Evolutionary conservation across 1,139 yeast genomes (phyloP).

Genomic region (Suhomyces anneliseae): DNA sequence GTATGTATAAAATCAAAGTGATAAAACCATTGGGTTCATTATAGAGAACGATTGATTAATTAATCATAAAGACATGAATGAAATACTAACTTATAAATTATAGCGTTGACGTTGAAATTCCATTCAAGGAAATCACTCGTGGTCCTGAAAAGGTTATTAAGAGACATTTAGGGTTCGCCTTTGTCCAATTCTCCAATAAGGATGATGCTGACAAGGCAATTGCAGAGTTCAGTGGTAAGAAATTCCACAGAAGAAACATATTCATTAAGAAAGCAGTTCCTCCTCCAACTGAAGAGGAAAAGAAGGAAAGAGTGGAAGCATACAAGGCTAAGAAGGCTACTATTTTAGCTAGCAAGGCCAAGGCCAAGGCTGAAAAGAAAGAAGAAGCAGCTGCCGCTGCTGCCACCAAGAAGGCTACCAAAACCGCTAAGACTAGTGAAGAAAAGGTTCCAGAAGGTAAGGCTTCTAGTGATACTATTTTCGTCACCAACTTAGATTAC

Average conservation of each 20-base stretch:
- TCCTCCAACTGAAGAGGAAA: conserved; percentile 53
- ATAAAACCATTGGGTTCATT: background rate
- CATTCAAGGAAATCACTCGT: conserved; percentile 36
- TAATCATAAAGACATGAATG: background rate
- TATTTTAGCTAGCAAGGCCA: conserved; percentile 23
- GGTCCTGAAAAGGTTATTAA: conserved; percentile 31
- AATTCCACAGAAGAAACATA: conserved; percentile 48
- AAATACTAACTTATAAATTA: conserved; percentile 8
- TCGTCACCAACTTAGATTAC: conserved; percentile 58
- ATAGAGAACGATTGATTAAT: background rate
- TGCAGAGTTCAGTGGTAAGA: conserved; percentile 42
- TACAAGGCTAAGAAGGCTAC: conserved; percentile 34
- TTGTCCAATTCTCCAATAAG: conserved; percentile 47
- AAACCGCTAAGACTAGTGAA: conserved; percentile 14
- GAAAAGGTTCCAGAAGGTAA: conserved; percentile 49
- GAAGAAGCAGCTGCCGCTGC: conserved; percentile 14
- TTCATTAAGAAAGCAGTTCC: conserved; percentile 53
- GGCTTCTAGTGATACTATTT: conserved; percentile 55
- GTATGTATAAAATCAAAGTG: conserved; percentile 22
- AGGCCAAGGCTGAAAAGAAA: conserved; percentile 15
- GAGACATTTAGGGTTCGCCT: conserved; percentile 54
- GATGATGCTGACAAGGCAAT: conserved; percentile 51
- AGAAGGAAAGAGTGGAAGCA: conserved; percentile 38
- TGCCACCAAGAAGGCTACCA: conserved; percentile 8
- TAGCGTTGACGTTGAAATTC: conserved; percentile 38